These are phyloP conservation scores for Ganoderma lingzhi DNA, from an alignment of 1,284 basidiomycete genomes.

Conservation along the genomic window DNA sequence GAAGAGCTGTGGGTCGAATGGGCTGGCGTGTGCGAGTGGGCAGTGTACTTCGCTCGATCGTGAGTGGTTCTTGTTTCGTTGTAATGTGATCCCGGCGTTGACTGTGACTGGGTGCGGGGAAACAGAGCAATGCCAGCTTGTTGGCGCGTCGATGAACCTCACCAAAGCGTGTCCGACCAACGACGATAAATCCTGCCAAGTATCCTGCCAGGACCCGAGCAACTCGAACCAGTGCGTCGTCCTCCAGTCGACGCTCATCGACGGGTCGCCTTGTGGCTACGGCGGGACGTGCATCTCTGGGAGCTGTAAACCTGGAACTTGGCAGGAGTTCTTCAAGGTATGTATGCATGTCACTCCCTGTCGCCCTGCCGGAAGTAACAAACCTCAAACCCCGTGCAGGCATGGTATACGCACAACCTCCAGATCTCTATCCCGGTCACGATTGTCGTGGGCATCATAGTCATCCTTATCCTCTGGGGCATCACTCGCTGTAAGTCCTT, in stretches of 20 bases:
- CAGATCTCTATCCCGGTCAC: constrained; percentile 86
- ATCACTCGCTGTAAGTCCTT: constrained; percentile 29
- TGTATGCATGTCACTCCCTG: constrained; percentile 21
- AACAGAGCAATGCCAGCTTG: constrained; percentile 80
- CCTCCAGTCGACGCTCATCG: constrained; percentile 78
- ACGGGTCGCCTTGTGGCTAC: constrained; percentile 87
- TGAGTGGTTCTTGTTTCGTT: constrained; percentile 46
- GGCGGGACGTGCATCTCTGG: constrained; percentile 77
- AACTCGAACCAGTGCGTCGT: constrained; percentile 73
- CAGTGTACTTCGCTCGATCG: constrained; percentile 81
- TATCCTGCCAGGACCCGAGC: constrained; percentile 83
- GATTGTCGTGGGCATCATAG: constrained; percentile 71
- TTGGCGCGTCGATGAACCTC: constrained; percentile 76
- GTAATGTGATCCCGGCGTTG: background rate
- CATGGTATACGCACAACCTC: constrained; percentile 81
- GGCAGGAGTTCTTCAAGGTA: constrained; percentile 72
- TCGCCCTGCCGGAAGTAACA: background rate
- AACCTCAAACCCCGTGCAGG: constrained; percentile 42
- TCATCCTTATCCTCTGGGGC: constrained; percentile 47
- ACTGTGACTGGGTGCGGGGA: background rate
- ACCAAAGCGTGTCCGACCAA: constrained; percentile 70
- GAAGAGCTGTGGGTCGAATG: constrained; percentile 68
- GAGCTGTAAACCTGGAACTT: constrained; percentile 70
- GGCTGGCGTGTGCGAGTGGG: constrained; percentile 83
- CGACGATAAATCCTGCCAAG: constrained; percentile 75